Evolutionary conservation across 225 moss, liverwort and hornwort species (phyloP), one percentile per base, ranked within the genome.

Genomic region (Asterella californica): DNA sequence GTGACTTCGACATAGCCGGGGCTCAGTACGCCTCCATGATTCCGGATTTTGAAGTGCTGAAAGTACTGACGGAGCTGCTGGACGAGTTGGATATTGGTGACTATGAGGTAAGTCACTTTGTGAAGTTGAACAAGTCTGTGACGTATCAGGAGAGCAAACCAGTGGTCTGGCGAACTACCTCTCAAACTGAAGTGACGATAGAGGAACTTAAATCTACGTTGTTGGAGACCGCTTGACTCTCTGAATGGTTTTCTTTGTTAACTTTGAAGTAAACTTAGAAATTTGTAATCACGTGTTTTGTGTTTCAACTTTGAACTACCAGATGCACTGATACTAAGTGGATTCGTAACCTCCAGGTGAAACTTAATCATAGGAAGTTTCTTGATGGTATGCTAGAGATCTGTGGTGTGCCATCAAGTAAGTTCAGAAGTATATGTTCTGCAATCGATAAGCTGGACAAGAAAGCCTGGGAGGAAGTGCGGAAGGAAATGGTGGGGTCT

Each of bases 371-470:
- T 59, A 77, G 90, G 32, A 79, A 82, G 78, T 80, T 90, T 29
- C 83, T 90, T 5, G 87, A 90, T 84, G 86, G 87, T 36, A 90
- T 90, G 90, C 84, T 90, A 10, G 82, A 85, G 6, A 79, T 87
- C 15, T 85, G 90, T 54, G 90, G 90, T 27, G 90, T 90, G 47
- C 90, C 90, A 8, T 61, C 82, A 70, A 72, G 77, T 73, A 90
- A 90, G 74, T 90, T 90, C 78, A 78, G 90, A 27, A 86, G 78
- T 30, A 90, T 84, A 77, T 90, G 90, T 55, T 90, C 88, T 65
- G 90, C 90, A 55, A 90, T 90, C 22, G 90, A 90, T 80, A 90
- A 90, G 84, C 77, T 90, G 42, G 90, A 90, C 62, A 90, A 90
- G 76, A 30, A 78, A 12, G 72, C 87, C 4, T 90, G 90, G 90